These are phyloP conservation scores for Fusarium oxysporum DNA, from an alignment of 2,329 filamentous ascomycete genomes.

Conservation along the genomic window DNA sequence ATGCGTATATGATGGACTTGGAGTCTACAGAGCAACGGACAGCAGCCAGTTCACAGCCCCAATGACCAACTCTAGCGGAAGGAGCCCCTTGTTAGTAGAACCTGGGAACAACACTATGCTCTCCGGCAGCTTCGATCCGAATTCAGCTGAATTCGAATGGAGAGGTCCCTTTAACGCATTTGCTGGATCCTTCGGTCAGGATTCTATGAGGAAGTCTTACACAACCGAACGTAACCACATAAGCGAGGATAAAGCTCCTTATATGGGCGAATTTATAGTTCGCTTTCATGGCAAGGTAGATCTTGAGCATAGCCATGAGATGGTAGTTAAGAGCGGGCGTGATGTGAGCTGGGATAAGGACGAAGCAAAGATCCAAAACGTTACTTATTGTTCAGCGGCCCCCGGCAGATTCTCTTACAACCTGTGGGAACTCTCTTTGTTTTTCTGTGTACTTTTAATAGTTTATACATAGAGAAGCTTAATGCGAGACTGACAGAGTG, in stretches of 20 bases:
- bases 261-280: background rate
- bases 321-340: background rate
- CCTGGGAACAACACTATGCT: background rate
- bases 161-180: background rate
- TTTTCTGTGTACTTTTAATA: too few relatives aligned
- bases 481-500: too few relatives aligned
- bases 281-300: background rate
- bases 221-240: background rate
- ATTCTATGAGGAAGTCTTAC: background rate
- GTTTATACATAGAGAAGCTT: too few relatives aligned
- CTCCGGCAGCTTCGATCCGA: background rate
- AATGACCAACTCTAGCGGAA: background rate
- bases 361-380: background rate
- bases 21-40: background rate
- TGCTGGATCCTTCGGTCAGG: background rate
- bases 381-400: too few relatives aligned
- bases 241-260: background rate
- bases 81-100: background rate
- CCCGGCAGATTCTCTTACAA: too few relatives aligned
- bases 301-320: background rate
- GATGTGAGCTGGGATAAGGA: background rate
- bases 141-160: background rate
- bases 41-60: background rate
- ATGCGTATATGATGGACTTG: background rate
- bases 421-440: too few relatives aligned